Percentiles rank a stretch among this genome's conserved stretches.
phyloP scores from a whole-genome alignment of 2,329 filamentous ascomycete species.

The Paraphaeosphaeria minitans region DNA sequence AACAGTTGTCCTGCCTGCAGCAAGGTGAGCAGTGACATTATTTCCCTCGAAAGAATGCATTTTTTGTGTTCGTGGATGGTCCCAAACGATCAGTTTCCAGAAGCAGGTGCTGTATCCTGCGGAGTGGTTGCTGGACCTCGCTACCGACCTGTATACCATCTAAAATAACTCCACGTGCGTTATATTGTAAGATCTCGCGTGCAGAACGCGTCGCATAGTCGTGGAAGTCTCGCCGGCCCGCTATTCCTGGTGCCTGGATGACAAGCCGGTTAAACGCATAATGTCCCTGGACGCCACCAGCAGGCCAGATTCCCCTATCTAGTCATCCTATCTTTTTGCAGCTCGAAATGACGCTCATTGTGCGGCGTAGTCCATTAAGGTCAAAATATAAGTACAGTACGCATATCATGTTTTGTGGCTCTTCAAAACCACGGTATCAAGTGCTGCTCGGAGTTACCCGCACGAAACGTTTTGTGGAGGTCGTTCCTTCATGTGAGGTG shows the following conservation, averaged over 20 bases:
- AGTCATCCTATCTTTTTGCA: not conserved
- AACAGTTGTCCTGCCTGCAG: constrained; percentile 7
- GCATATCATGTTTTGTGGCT: not conserved
- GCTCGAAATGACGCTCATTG: not conserved
- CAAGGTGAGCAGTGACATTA: not conserved
- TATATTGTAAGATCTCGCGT: constrained; percentile 6
- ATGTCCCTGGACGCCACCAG: not conserved
- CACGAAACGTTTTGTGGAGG: not conserved
- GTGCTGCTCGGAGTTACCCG: not conserved
- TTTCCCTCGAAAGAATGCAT: constrained; percentile 2
- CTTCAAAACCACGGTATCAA: not conserved
- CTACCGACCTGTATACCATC: constrained; percentile 9
- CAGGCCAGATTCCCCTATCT: not conserved
- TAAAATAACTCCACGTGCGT: constrained; percentile 6
- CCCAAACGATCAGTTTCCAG: not conserved
- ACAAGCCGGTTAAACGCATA: constrained; percentile 8
- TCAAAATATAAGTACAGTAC: no score
- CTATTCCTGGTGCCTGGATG: constrained; percentile 11
- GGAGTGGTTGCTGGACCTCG: constrained; percentile 9
- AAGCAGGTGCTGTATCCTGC: constrained; percentile 4
- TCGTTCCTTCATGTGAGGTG: constrained; percentile 3
- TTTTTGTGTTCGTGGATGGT: constrained; percentile 1
- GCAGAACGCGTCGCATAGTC: constrained; percentile 1
- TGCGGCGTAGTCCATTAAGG: not conserved
- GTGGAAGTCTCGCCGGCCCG: constrained; percentile 3